Evolutionary conservation across 805 yeast genomes (phyloP).

Genomic region (Metschnikowia anglica): DNA sequence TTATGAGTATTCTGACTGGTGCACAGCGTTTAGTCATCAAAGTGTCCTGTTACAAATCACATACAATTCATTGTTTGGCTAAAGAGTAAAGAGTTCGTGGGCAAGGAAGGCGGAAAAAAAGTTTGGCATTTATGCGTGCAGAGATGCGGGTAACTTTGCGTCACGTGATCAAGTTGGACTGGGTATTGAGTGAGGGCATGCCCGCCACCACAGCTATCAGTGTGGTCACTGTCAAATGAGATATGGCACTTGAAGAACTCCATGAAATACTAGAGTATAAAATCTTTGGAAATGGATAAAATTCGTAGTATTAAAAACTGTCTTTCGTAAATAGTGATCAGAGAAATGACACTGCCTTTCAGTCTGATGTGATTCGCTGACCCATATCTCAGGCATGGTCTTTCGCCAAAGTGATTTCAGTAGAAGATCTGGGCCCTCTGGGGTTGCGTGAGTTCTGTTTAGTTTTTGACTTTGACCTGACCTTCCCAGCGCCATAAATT

Average conservation of each 20-base stretch:
- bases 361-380: background rate
- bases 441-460: too few species aligned
- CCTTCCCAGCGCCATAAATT: too few species aligned
- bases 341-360: background rate
- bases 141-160: slow-evolving; percentile 9
- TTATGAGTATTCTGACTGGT: slow-evolving; percentile 51
- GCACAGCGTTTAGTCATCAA: slow-evolving; percentile 53
- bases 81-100: background rate
- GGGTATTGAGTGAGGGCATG: slow-evolving; percentile 1
- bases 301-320: background rate
- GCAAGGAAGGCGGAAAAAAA: background rate
- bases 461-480: too few species aligned
- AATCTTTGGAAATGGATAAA: background rate
- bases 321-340: background rate
- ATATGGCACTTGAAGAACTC: too few species aligned
- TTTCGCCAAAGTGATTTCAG: too few species aligned
- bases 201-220: too few species aligned
- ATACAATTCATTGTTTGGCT: slow-evolving; percentile 15
- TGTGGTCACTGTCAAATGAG: too few species aligned
- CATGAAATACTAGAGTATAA: too few species aligned
- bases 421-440: too few species aligned
- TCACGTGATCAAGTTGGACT: slow-evolving; percentile 3
- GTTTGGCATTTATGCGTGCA: slow-evolving; percentile 1
- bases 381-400: too few species aligned
- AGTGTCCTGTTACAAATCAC: slow-evolving; percentile 16